These are phyloP conservation scores for Phaeosphaeria sp. DNA, from an alignment of 2,329 filamentous ascomycete species.

Conservation along the genomic window DNA sequence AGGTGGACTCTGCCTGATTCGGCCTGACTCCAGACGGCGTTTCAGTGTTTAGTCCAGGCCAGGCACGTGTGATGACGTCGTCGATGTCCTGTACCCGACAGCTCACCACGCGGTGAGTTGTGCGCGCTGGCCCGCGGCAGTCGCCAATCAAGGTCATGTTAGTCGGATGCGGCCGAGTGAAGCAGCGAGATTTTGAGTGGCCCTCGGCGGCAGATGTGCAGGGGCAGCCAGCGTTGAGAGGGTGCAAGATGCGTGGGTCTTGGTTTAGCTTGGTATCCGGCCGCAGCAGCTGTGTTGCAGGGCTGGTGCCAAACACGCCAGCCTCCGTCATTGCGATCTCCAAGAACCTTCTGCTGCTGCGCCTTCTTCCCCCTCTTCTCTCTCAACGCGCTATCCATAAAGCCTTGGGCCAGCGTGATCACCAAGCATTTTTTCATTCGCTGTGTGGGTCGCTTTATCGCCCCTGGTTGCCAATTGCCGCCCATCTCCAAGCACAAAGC, in stretches of 20 bases:
- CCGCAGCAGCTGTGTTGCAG: neutral
- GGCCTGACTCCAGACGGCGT: neutral
- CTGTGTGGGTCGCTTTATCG: neutral
- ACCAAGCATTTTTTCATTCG: neutral
- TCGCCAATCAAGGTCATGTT: neutral
- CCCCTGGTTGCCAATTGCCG: neutral
- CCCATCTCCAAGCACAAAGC: neutral
- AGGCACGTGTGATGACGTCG: neutral
- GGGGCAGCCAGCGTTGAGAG: neutral
- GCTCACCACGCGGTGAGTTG: neutral
- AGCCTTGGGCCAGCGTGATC: neutral
- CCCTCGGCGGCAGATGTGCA: neutral
- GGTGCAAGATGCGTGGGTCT: neutral
- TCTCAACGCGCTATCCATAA: neutral
- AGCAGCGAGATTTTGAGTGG: neutral
- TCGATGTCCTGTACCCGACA: neutral
- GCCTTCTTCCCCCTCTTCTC: neutral
- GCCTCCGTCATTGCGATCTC: neutral
- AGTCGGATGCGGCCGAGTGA: neutral
- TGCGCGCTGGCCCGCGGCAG: neutral
- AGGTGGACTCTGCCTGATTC: neutral
- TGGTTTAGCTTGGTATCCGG: neutral
- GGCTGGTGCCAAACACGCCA: neutral
- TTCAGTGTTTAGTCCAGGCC: neutral
- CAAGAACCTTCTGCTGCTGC: neutral